These are phyloP conservation scores for Chytriomyces sp. DNA, from an alignment of 192 early-diverging fungal species.

Conservation along the genomic window DNA sequence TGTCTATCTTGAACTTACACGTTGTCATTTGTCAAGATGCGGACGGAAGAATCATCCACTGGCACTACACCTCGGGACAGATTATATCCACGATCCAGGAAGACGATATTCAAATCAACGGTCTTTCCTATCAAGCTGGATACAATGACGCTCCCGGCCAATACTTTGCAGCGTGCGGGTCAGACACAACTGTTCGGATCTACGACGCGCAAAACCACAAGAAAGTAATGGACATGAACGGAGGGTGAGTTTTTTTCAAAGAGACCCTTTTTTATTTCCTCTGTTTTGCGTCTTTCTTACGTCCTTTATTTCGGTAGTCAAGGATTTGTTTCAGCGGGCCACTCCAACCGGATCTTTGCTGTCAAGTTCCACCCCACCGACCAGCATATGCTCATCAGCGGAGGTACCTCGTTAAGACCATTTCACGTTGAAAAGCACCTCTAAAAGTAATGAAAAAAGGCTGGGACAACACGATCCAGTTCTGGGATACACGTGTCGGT, in stretches of 20 bases:
- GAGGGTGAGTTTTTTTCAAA: conserved; percentile 25
- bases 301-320: conserved; percentile 18
- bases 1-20: neutral
- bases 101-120: conserved; percentile 48
- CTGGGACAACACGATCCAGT: conserved; percentile 64
- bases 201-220: conserved; percentile 48
- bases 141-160: neutral
- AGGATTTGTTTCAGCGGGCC: conserved; percentile 50
- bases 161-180: conserved; percentile 51
- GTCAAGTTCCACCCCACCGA: conserved; percentile 61
- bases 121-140: conserved; percentile 42
- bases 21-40: conserved; percentile 43
- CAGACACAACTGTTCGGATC: conserved; percentile 49
- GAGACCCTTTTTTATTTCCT: neutral
- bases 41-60: conserved; percentile 58
- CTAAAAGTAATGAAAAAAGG: neutral
- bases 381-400: conserved; percentile 48
- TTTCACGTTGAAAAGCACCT: neutral
- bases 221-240: conserved; percentile 24
- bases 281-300: neutral
- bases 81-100: conserved; percentile 49
- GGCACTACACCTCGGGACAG: conserved; percentile 56
- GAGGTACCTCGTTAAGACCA: conserved; percentile 34
- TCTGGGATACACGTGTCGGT: conserved; percentile 56
- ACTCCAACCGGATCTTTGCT: conserved; percentile 60